These are phyloP conservation scores for Nothopassalora personata DNA, from an alignment of 2,329 filamentous ascomycete species.

Conservation along the genomic window DNA sequence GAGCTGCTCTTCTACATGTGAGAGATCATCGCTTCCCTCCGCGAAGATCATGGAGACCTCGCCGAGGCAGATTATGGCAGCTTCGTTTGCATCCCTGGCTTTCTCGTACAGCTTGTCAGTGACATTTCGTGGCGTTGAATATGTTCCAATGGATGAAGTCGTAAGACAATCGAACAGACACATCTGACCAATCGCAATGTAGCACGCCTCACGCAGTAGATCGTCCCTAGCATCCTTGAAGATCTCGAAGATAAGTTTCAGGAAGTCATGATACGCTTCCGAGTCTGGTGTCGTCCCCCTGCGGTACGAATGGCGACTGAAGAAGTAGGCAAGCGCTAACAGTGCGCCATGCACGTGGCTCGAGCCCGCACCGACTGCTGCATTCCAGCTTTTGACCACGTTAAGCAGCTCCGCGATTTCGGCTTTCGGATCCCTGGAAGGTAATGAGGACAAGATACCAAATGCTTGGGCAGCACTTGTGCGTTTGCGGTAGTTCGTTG, in stretches of 20 bases:
- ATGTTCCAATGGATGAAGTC: conserved; percentile 33
- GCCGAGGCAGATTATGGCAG: conserved; percentile 74
- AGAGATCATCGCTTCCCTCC: conserved; percentile 43
- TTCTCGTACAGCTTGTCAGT: conserved; percentile 60
- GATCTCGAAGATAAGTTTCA: conserved; percentile 47
- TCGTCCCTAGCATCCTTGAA: conserved; percentile 51
- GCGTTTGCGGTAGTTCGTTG: conserved; percentile 66
- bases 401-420: conserved; percentile 36
- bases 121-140: conserved; percentile 35
- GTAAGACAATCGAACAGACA: conserved; percentile 54
- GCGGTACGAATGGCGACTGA: conserved; percentile 54
- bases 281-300: conserved; percentile 10
- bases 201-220: conserved; percentile 53
- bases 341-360: conserved; percentile 58
- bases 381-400: conserved; percentile 47
- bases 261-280: conserved; percentile 32
- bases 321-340: conserved; percentile 53
- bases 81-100: conserved; percentile 75
- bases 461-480: conserved; percentile 63
- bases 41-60: conserved; percentile 62
- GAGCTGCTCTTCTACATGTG: conserved; percentile 60
- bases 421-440: conserved; percentile 35
- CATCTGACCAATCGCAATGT: conserved; percentile 56
- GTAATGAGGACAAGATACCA: conserved; percentile 70
- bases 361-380: conserved; percentile 54